A percentile compares a stretch with the other conserved stretches of the same genome.
phyloP scores from a whole-genome alignment of 345 rosid species.

The Lenwebbia sp. region DNA sequence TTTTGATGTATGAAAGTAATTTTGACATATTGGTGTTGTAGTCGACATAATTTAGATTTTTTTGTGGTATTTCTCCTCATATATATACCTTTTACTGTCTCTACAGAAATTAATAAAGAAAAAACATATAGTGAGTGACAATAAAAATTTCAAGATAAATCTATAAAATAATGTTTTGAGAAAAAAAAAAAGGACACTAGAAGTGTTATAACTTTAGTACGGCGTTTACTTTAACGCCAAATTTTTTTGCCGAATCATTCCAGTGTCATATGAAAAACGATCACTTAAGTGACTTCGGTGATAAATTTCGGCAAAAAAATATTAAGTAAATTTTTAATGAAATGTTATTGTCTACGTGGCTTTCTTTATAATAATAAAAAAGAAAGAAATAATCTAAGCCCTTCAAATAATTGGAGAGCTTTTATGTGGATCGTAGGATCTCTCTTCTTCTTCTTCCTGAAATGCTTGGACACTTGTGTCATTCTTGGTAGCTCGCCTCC shows the following conservation, averaged over 20 bases:
- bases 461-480: not conserved
- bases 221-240: not conserved
- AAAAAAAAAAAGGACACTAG: not conserved
- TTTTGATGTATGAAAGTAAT: not conserved
- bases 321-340: not conserved
- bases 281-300: not conserved
- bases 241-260: rapidly evolving
- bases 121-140: not conserved
- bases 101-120: not conserved
- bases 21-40: not conserved
- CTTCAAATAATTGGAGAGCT: not conserved
- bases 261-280: not conserved
- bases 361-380: not conserved
- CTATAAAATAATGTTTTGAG: not conserved
- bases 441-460: not conserved
- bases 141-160: not conserved
- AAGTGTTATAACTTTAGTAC: not conserved
- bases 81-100: not conserved
- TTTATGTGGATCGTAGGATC: not conserved
- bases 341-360: not conserved
- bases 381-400: not conserved
- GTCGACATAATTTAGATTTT: not conserved
- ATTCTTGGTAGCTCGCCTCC: not conserved
- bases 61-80: not conserved
- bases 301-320: not conserved